These are phyloP conservation scores for Prunus fruticosa DNA, from an alignment of 306 rosid species.

Conservation along the genomic window DNA sequence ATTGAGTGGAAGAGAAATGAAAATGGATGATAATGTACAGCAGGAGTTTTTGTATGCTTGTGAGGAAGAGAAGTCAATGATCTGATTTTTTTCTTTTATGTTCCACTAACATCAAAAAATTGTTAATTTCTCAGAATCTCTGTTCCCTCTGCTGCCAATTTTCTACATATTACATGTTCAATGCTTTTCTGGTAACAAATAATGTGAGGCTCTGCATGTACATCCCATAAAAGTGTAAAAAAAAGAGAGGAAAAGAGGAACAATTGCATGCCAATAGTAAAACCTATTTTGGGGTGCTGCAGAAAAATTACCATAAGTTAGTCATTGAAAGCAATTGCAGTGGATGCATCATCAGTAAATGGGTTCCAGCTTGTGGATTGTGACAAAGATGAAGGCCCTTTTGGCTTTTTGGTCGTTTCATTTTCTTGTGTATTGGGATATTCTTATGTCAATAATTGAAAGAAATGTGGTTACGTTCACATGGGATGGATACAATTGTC, in stretches of 20 bases:
- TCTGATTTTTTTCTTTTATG: not conserved
- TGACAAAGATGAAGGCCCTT: conserved; percentile 6
- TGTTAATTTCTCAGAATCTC: not conserved
- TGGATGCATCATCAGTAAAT: not conserved
- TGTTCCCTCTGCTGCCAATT: not conserved
- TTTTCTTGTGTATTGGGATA: conserved; percentile 6
- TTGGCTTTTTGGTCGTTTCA: not conserved
- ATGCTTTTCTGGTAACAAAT: not conserved
- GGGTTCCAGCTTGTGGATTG: conserved; percentile 8
- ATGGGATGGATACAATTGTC: conserved; percentile 7
- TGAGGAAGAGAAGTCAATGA: not conserved
- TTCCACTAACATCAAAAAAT: not conserved
- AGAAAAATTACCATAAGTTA: not conserved
- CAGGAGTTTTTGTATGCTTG: conserved; percentile 43
- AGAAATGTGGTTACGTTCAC: conserved; percentile 5
- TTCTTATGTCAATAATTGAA: conserved; percentile 11
- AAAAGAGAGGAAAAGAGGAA: not conserved
- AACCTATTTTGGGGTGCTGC: not conserved
- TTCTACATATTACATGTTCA: not conserved
- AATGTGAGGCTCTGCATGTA: not conserved
- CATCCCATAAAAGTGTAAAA: not conserved
- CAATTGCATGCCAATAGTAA: not conserved
- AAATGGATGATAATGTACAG: conserved; percentile 41
- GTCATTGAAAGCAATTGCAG: not conserved
- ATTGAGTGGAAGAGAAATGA: conserved; percentile 49